Evolutionary conservation across 176 grass and related monocot genomes (phyloP).

Genomic region (Echinochloa phyllopogon): DNA sequence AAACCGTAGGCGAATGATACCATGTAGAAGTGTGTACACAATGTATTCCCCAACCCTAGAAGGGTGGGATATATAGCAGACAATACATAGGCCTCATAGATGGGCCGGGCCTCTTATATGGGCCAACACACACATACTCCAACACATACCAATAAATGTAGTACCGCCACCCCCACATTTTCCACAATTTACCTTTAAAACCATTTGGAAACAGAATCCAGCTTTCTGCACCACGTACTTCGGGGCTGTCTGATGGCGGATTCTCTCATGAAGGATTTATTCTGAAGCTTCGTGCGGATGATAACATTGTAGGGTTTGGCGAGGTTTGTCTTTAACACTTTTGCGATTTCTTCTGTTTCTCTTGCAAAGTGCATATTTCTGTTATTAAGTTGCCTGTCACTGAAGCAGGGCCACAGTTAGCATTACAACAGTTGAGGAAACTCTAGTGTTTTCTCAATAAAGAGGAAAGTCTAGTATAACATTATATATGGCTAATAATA

Average conservation of each 20-base stretch:
- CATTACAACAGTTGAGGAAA: slow-evolving; percentile 17
- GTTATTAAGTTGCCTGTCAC: not conserved
- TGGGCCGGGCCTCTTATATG: too few relatives aligned
- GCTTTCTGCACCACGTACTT: slow-evolving; percentile 73
- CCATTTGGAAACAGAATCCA: slow-evolving; percentile 66
- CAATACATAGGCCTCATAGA: too few relatives aligned
- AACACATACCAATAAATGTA: slow-evolving; percentile 3
- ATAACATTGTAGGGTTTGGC: slow-evolving; percentile 68
- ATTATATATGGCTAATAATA: slow-evolving; percentile 1
- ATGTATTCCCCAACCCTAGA: too few relatives aligned
- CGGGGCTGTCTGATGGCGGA: slow-evolving; percentile 54
- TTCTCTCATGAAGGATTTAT: slow-evolving; percentile 79
- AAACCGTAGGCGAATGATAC: too few relatives aligned
- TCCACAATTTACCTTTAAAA: slow-evolving; percentile 30
- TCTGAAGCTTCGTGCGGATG: slow-evolving; percentile 66
- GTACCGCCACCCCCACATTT: not conserved
- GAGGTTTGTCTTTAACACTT: slow-evolving; percentile 77
- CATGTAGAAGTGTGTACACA: too few relatives aligned
- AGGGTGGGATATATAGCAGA: too few relatives aligned
- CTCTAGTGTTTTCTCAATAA: not conserved
- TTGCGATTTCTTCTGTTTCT: not conserved
- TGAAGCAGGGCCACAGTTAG: not conserved
- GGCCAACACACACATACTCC: too few relatives aligned
- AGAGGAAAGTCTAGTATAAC: slow-evolving; percentile 5
- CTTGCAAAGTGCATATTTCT: slow-evolving; percentile 13